phyloP scores from a whole-genome alignment of 2,329 filamentous ascomycete species.

The Paraconiothyrium sp. region DNA sequence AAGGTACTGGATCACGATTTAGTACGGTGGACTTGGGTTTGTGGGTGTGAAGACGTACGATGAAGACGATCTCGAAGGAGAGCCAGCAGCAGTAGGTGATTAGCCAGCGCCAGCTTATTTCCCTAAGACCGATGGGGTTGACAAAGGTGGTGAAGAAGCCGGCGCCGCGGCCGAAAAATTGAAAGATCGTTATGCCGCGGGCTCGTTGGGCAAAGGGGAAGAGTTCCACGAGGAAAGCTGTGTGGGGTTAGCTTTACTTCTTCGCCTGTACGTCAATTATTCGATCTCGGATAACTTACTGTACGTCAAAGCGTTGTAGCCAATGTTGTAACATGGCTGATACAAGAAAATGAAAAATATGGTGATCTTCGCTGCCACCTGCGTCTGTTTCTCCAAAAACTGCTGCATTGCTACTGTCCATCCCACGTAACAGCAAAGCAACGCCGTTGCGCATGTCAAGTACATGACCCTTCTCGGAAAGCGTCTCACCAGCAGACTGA shows the following conservation, averaged over 20 bases:
- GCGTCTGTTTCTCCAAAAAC: conserved; percentile 43
- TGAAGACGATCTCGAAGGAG: conserved; percentile 66
- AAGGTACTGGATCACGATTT: conserved; percentile 57
- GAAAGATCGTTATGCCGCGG: conserved; percentile 64
- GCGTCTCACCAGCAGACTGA: conserved; percentile 64
- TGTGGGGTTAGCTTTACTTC: conserved; percentile 10
- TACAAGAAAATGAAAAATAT: conserved; percentile 62
- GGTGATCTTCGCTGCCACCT: conserved; percentile 56
- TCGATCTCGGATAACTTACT: conserved; percentile 41
- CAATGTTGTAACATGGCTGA: conserved; percentile 65
- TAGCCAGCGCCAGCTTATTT: conserved; percentile 70
- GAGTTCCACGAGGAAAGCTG: conserved; percentile 62
- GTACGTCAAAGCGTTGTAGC: conserved; percentile 71
- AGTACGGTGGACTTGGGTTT: not conserved
- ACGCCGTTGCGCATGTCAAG: conserved; percentile 51
- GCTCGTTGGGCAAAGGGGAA: conserved; percentile 60
- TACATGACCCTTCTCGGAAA: conserved; percentile 66
- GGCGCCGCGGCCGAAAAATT: conserved; percentile 69
- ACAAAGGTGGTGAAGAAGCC: conserved; percentile 68
- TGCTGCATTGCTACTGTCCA: conserved; percentile 62
- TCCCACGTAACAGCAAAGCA: conserved; percentile 44
- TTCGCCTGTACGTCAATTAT: too few species aligned
- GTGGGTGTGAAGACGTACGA: conserved; percentile 41
- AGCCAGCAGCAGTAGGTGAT: conserved; percentile 70
- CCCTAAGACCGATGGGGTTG: conserved; percentile 70